Evolutionary conservation across 495 filamentous ascomycete species (phyloP).

Genomic region (Viridothelium virens): DNA sequence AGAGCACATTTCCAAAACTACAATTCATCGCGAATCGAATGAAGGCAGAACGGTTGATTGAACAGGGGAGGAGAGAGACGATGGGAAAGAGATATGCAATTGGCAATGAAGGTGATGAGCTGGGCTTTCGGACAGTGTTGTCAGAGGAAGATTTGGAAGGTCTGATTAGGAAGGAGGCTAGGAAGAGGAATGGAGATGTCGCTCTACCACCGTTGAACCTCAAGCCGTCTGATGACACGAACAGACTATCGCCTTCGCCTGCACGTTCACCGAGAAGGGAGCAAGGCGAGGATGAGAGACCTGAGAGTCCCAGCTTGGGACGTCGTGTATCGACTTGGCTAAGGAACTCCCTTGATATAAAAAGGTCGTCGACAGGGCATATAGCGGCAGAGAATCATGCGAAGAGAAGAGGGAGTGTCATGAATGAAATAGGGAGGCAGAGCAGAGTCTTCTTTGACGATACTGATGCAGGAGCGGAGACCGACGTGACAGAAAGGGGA

Average conservation of each 20-base stretch:
- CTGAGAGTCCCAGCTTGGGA: slow-evolving; percentile 3
- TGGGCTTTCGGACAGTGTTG: slow-evolving; percentile 22
- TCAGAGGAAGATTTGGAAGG: slow-evolving; percentile 32
- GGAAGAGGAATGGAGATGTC: slow-evolving; percentile 10
- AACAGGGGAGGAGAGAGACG: slow-evolving; percentile 59
- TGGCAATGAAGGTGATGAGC: slow-evolving; percentile 13
- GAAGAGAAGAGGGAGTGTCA: slow-evolving; percentile 38
- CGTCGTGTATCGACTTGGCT: not conserved
- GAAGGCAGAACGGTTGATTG: slow-evolving; percentile 71
- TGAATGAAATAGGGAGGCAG: slow-evolving; percentile 54
- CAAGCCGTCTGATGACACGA: not conserved
- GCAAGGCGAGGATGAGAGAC: not conserved
- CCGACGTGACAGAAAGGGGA: not conserved
- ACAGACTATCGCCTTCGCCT: slow-evolving; percentile 5
- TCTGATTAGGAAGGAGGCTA: slow-evolving; percentile 8
- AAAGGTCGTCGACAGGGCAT: not conserved
- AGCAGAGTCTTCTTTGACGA: slow-evolving; percentile 57
- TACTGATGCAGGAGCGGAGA: slow-evolving; percentile 20
- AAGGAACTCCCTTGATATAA: not conserved
- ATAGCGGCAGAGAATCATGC: not conserved
- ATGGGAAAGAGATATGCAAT: slow-evolving; percentile 20
- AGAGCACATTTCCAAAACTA: slow-evolving; percentile 78
- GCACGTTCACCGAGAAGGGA: not conserved
- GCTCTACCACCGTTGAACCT: slow-evolving; percentile 16
- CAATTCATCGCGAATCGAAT: slow-evolving; percentile 83